phyloP scores from a whole-genome alignment of 208 protist species.

The Wallacemonas sp. region DNA sequence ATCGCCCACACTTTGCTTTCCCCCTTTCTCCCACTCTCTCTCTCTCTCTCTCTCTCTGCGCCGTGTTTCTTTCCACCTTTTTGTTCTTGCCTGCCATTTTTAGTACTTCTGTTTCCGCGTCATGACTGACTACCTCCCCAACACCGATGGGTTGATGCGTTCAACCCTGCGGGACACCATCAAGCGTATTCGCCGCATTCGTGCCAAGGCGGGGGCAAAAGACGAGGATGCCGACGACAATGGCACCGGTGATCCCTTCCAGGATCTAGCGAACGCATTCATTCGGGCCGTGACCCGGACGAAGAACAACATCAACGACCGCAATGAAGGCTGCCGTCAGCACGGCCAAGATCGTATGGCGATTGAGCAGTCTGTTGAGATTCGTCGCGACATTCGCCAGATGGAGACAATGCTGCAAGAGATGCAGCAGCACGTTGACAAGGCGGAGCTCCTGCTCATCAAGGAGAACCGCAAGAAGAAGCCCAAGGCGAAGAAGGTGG shows the following conservation, averaged over 20 bases:
- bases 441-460: conserved; percentile 38
- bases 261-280: conserved; percentile 51
- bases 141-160: conserved; percentile 60
- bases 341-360: conserved; percentile 62
- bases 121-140: conserved; percentile 56
- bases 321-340: conserved; percentile 49
- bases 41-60: conserved; percentile 14
- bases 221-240: conserved; percentile 41
- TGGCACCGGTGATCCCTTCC: conserved; percentile 55
- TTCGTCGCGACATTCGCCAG: conserved; percentile 61
- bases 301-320: conserved; percentile 63
- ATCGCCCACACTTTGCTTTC: too few species aligned
- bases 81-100: conserved; percentile 11
- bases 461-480: conserved; percentile 56
- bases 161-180: conserved; percentile 78
- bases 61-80: conserved; percentile 14
- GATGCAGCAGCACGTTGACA: conserved; percentile 50
- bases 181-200: conserved; percentile 58
- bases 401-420: conserved; percentile 57
- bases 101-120: conserved; percentile 14
- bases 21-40: neutral
- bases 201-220: conserved; percentile 45
- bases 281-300: conserved; percentile 41
- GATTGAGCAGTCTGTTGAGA: conserved; percentile 66
- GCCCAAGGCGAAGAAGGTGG: conserved; percentile 43